These are phyloP conservation scores for Fragaria nilgerrensis DNA, from an alignment of 306 rosid genomes.

Conservation along the genomic window DNA sequence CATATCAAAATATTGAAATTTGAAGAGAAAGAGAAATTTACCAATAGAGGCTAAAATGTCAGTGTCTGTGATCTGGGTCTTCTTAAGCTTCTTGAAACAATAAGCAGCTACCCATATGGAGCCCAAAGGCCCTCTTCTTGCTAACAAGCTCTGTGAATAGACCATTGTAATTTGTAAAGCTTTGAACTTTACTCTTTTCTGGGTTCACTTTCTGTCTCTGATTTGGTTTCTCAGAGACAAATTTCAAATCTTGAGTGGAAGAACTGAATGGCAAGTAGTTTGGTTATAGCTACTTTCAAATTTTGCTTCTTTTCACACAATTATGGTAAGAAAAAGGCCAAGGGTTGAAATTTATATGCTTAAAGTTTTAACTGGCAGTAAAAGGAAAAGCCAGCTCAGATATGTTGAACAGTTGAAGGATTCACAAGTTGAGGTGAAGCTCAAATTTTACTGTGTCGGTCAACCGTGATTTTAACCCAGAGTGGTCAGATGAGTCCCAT, in stretches of 20 bases:
- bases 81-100: slow-evolving; percentile 66
- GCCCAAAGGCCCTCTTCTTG: slow-evolving; percentile 43
- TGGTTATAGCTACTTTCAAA: neutral
- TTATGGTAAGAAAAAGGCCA: too few species aligned
- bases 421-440: too few species aligned
- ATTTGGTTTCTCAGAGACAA: slow-evolving; percentile 1
- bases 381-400: neutral
- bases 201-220: neutral
- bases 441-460: neutral
- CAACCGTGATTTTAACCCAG: neutral
- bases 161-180: slow-evolving; percentile 27
- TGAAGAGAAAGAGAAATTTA: slow-evolving; percentile 32
- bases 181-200: neutral
- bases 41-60: slow-evolving; percentile 71
- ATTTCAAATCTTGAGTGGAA: neutral
- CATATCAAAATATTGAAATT: neutral
- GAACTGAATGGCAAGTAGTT: neutral
- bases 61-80: slow-evolving; percentile 48
- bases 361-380: neutral
- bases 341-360: too few species aligned
- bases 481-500: neutral
- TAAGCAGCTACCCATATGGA: slow-evolving; percentile 76
- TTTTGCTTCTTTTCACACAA: too few species aligned
- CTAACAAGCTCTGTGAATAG: slow-evolving; percentile 39
- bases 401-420: too few species aligned